Percentiles rank a stretch among this genome's conserved stretches.
These are phyloP conservation scores for Margaritispora aquatica DNA, from an alignment of 495 filamentous ascomycete genomes.

Conservation along the genomic window DNA sequence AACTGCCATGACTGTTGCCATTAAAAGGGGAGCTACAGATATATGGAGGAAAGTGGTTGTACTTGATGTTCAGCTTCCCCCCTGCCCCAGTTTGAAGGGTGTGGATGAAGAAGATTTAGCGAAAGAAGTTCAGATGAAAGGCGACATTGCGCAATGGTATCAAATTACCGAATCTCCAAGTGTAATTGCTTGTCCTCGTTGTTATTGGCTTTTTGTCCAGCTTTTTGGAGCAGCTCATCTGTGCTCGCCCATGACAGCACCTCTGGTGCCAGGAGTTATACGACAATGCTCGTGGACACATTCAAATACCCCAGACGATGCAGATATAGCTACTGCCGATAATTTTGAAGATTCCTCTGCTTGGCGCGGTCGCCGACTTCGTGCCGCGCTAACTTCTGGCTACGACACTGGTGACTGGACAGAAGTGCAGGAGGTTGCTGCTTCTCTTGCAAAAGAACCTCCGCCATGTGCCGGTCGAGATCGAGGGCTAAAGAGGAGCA, in stretches of 20 bases:
- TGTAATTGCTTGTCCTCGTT: slow-evolving; percentile 8
- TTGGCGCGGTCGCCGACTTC: slow-evolving; percentile 6
- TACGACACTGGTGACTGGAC: not conserved
- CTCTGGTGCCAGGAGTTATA: slow-evolving; percentile 4
- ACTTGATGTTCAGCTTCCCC: not conserved
- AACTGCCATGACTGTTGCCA: not conserved
- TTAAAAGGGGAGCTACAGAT: not conserved
- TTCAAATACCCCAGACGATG: not conserved
- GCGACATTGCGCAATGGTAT: slow-evolving; percentile 7
- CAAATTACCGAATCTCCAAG: slow-evolving; percentile 7
- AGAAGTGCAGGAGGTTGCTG: not conserved
- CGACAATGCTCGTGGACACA: slow-evolving; percentile 4
- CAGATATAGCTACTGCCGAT: not conserved
- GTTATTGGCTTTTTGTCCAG: slow-evolving; percentile 4
- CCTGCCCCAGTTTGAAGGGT: not conserved
- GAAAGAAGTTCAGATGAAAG: not conserved
- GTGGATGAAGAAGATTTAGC: slow-evolving; percentile 1
- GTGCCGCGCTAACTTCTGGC: not conserved
- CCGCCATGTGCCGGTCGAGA: slow-evolving; percentile 5
- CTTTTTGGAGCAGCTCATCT: slow-evolving; percentile 1
- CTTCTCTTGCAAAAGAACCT: not conserved
- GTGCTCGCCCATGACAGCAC: slow-evolving; percentile 5
- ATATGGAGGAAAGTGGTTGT: not conserved
- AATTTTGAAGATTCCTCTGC: slow-evolving; percentile 2
- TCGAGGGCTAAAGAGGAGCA: slow-evolving; percentile 2